Percentiles rank a stretch among this genome's conserved stretches.
These are phyloP conservation scores for Simplicillium sp. DNA, from an alignment of 2,329 filamentous ascomycete species.

Conservation along the genomic window DNA sequence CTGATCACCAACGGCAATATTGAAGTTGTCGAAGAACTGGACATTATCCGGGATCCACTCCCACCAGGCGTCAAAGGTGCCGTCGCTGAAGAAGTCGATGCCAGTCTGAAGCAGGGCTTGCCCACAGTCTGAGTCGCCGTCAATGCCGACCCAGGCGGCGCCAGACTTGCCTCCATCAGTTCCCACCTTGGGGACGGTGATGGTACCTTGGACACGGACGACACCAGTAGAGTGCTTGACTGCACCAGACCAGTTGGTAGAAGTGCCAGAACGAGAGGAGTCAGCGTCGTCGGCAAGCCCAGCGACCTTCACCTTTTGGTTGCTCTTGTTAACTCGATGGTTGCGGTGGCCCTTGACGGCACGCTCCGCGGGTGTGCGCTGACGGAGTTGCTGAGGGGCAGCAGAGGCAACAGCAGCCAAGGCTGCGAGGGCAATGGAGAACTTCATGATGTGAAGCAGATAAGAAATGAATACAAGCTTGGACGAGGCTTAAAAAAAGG, in stretches of 20 bases:
- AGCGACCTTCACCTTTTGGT: not conserved
- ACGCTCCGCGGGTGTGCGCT: not conserved
- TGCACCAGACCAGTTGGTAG: slow-evolving; percentile 9
- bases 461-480: too few species aligned
- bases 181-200: slow-evolving; percentile 7
- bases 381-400: not conserved
- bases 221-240: slow-evolving; percentile 8
- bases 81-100: slow-evolving; percentile 23
- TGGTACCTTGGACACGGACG: slow-evolving; percentile 8
- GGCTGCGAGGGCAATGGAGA: slow-evolving; percentile 5
- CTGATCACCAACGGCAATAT: slow-evolving; percentile 6
- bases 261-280: slow-evolving; percentile 5
- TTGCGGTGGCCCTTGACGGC: not conserved
- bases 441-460: slow-evolving; percentile 1
- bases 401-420: slow-evolving; percentile 7
- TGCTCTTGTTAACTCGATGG: not conserved
- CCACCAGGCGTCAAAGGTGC: slow-evolving; percentile 25
- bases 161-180: slow-evolving; percentile 9
- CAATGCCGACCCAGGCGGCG: slow-evolving; percentile 31
- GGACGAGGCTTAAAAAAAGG: too few species aligned
- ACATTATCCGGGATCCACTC: slow-evolving; percentile 28
- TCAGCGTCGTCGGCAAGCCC: too few species aligned
- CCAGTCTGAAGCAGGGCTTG: slow-evolving; percentile 23
- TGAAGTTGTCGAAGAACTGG: slow-evolving; percentile 19
- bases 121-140: slow-evolving; percentile 23